phyloP scores from a whole-genome alignment of 129 eudicot genomes.

The Flaveria ramosissima region DNA sequence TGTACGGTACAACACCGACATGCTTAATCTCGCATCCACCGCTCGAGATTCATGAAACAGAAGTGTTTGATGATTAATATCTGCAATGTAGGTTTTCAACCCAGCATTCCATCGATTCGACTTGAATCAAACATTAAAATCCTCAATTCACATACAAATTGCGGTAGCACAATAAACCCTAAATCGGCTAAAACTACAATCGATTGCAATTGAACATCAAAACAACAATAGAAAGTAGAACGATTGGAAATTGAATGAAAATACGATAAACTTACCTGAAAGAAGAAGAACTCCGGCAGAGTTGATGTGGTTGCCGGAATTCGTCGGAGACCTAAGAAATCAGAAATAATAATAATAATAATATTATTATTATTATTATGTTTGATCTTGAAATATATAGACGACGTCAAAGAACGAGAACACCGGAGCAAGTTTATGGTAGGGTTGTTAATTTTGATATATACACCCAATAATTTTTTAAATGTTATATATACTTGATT shows the following conservation, averaged over 20 bases:
- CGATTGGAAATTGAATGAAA: slow-evolving; percentile 1
- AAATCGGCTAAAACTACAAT: background rate
- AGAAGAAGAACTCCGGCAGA: slow-evolving; percentile 26
- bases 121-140: background rate
- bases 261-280: background rate
- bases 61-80: background rate
- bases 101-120: background rate
- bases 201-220: slow-evolving; percentile 17
- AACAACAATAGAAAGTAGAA: background rate
- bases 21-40: slow-evolving; percentile 30
- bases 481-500: too few species aligned
- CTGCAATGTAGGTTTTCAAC: slow-evolving; percentile 27
- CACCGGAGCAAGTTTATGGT: slow-evolving; percentile 17
- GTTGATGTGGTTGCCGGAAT: slow-evolving; percentile 33
- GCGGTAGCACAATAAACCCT: background rate
- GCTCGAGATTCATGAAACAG: background rate
- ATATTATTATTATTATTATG: background rate
- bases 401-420: slow-evolving; percentile 4
- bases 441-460: too few species aligned
- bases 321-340: slow-evolving; percentile 1
- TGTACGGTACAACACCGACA: slow-evolving; percentile 41
- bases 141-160: too few species aligned
- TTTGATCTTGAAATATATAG: slow-evolving; percentile 13
- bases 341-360: background rate
- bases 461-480: too few species aligned